phyloP scores from a whole-genome alignment of 2,329 filamentous ascomycete species.

The Thelonectria blattea region DNA sequence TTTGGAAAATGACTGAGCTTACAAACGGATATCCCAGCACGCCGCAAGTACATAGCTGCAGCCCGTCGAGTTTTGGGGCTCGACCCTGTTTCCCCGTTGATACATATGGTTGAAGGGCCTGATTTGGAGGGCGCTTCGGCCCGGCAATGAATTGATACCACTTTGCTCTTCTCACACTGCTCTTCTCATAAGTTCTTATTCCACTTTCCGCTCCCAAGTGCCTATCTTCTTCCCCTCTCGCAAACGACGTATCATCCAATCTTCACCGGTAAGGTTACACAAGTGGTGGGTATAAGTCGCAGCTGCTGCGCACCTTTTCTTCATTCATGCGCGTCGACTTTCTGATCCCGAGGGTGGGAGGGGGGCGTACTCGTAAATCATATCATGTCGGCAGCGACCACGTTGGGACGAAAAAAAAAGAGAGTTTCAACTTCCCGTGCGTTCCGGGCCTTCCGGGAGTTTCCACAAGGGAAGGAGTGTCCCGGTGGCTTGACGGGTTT shows the following conservation, averaged over 20 bases:
- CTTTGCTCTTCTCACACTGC: constrained; percentile 20
- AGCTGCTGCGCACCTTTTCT: too few species aligned
- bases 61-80: neutral
- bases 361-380: neutral
- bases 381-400: neutral
- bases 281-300: too few species aligned
- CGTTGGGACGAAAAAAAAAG: neutral
- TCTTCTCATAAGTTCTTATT: too few species aligned
- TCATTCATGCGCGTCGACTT: too few species aligned
- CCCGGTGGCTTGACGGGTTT: too few species aligned
- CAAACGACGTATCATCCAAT: too few species aligned
- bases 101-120: constrained; percentile 17
- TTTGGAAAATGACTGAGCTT: neutral
- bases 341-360: too few species aligned
- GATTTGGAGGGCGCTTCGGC: constrained; percentile 20
- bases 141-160: constrained; percentile 36
- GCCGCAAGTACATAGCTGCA: constrained; percentile 20
- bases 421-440: neutral
- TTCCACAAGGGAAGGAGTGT: neutral
- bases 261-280: too few species aligned
- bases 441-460: neutral
- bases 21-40: constrained; percentile 2
- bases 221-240: too few species aligned
- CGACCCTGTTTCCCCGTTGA: neutral
- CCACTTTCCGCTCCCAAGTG: too few species aligned